Evolutionary conservation across 345 rosid genomes (phyloP).

Genomic region (Pelargonium nanum): DNA sequence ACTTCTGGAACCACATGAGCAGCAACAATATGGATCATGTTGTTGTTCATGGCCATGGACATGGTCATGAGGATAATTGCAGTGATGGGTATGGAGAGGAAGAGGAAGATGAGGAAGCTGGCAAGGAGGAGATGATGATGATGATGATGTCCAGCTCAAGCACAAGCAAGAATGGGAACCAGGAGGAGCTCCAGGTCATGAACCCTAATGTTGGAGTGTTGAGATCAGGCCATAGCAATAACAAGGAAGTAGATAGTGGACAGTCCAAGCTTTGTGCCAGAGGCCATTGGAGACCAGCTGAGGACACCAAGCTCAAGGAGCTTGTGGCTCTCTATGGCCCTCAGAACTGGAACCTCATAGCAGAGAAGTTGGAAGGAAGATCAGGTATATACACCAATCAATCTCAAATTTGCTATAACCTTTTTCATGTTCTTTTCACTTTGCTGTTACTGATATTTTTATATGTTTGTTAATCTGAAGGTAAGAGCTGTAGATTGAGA

Average conservation of each 20-base stretch:
- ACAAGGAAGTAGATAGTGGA: constrained; percentile 27
- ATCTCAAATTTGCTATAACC: no score
- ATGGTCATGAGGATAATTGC: constrained; percentile 15
- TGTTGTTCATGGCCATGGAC: constrained; percentile 14
- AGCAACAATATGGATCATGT: constrained; percentile 8
- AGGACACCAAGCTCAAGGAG: constrained; percentile 83
- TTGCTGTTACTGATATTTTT: no score
- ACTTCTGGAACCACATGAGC: no score
- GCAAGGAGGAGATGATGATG: background rate
- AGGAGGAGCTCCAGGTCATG: no score
- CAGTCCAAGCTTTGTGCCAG: constrained; percentile 78
- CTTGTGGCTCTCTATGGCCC: constrained; percentile 91
- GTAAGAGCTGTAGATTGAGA: constrained; percentile 90
- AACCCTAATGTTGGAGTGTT: background rate
- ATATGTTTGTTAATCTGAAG: constrained; percentile 18
- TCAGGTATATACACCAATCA: no score
- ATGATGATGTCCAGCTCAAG: background rate
- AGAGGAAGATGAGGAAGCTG: background rate
- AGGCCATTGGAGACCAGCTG: constrained; percentile 97
- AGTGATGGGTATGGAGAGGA: constrained; percentile 17
- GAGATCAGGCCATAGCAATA: constrained; percentile 23
- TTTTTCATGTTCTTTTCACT: no score
- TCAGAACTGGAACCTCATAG: constrained; percentile 97
- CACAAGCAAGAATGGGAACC: no score
- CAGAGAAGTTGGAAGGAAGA: constrained; percentile 86